These are phyloP conservation scores for Lipomyces kockii DNA, from an alignment of 805 yeast genomes.

Conservation along the genomic window DNA sequence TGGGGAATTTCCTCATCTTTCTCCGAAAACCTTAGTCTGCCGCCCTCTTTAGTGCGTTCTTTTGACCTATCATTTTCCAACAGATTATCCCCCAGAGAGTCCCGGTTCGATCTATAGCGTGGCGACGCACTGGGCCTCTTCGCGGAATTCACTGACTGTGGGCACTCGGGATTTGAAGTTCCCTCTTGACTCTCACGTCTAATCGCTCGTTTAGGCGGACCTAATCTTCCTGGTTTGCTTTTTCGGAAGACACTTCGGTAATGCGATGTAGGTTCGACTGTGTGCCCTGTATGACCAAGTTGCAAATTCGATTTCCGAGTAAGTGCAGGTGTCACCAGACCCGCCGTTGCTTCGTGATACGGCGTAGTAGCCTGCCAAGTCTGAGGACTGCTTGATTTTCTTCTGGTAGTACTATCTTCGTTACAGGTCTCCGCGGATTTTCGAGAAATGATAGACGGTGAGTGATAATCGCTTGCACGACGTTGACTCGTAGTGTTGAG, in stretches of 20 bases:
- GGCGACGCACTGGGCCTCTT: constrained; percentile 18
- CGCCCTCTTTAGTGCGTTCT: neutral
- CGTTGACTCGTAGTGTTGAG: constrained; percentile 21
- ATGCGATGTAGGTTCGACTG: constrained; percentile 31
- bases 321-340: constrained; percentile 28
- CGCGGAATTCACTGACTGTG: neutral
- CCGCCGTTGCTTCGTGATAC: neutral
- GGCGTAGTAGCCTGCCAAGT: constrained; percentile 33
- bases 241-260: constrained; percentile 44
- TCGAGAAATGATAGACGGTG: constrained; percentile 12
- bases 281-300: constrained; percentile 38
- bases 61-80: neutral
- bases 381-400: constrained; percentile 1
- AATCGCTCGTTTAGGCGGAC: constrained; percentile 47
- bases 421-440: constrained; percentile 10
- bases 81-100: neutral
- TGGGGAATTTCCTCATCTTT: constrained; percentile 39
- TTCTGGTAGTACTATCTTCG: constrained; percentile 34
- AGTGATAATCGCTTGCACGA: neutral
- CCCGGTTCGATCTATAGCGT: neutral
- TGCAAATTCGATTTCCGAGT: constrained; percentile 34
- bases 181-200: constrained; percentile 36
- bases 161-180: constrained; percentile 8
- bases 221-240: constrained; percentile 43
- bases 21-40: constrained; percentile 23